These are phyloP conservation scores for Piper longum DNA, from an alignment of 164 flowering plant species.

Conservation along the genomic window DNA sequence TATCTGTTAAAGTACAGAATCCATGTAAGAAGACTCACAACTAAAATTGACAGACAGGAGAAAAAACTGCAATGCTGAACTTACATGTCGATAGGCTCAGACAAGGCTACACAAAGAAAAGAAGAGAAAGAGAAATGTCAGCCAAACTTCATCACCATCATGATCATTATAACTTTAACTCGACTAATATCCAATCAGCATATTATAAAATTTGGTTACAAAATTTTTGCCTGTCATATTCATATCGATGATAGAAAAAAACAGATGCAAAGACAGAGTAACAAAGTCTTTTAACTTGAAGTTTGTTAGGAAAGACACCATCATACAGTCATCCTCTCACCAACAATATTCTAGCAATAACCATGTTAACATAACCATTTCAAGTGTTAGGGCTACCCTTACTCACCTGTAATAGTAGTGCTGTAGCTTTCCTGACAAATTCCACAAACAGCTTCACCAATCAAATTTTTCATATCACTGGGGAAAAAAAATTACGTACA, in stretches of 20 bases:
- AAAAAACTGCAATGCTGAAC: not conserved
- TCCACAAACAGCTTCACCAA: constrained; percentile 67
- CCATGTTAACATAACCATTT: no score
- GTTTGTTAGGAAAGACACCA: no score
- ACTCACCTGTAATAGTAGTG: constrained; percentile 48
- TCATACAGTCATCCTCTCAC: no score
- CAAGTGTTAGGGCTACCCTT: no score
- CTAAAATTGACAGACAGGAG: not conserved
- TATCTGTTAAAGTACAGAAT: constrained; percentile 54
- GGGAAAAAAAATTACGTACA: constrained; percentile 2
- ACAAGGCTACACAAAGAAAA: not conserved
- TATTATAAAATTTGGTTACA: no score
- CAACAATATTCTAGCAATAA: no score
- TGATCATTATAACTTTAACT: not conserved
- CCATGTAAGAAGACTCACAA: not conserved
- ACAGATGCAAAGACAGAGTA: no score
- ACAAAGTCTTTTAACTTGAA: no score
- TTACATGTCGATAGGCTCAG: not conserved
- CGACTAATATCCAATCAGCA: no score
- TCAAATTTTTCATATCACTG: constrained; percentile 72
- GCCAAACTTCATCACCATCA: not conserved
- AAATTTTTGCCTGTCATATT: no score
- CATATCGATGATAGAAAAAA: no score
- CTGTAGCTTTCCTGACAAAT: constrained; percentile 83
- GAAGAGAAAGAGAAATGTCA: not conserved